Conservation (phyloP, 2,329 filamentous ascomycete genomes). For the Juglanconis juglandina region DNA sequence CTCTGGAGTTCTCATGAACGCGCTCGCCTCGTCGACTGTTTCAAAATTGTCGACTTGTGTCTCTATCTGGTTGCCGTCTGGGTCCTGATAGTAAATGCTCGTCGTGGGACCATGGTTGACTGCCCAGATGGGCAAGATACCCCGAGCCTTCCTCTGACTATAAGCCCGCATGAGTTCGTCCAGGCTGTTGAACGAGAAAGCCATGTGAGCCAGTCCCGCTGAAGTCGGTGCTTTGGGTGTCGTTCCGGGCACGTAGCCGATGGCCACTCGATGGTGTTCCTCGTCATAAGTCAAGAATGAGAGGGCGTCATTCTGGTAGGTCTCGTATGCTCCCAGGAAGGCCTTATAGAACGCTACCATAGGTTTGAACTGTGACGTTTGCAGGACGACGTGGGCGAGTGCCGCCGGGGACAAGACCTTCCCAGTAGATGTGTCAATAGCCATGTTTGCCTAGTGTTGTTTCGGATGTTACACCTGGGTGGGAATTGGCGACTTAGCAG, state of each 20-base stretch:
- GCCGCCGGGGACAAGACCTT: constrained; percentile 2
- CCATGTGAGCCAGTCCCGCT: constrained; percentile 38
- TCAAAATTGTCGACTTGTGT: constrained; percentile 44
- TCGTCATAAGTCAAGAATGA: constrained; percentile 42
- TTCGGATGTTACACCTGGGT: too few relatives aligned
- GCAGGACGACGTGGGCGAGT: constrained; percentile 17
- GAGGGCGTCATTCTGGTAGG: constrained; percentile 24
- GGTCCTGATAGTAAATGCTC: constrained; percentile 47
- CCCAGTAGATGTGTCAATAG: neutral
- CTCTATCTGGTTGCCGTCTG: constrained; percentile 47
- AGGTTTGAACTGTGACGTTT: constrained; percentile 4
- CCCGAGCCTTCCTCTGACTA: constrained; percentile 30
- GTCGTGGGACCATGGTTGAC: constrained; percentile 46
- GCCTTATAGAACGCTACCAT: constrained; percentile 36
- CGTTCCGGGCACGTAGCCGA: constrained; percentile 28
- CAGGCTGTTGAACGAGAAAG: constrained; percentile 37
- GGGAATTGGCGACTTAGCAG: too few relatives aligned
- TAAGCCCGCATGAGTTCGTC: constrained; percentile 35
- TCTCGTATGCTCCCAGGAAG: constrained; percentile 32
- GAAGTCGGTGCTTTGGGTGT: constrained; percentile 21
- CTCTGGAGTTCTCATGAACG: constrained; percentile 34
- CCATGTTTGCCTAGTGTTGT: neutral
- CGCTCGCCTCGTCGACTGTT: constrained; percentile 31
- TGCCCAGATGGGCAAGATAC: constrained; percentile 38
- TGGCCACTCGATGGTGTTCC: constrained; percentile 45